Evolutionary conservation across 2,329 filamentous ascomycete species (phyloP).

Genomic region (Diaporthe sp.): DNA sequence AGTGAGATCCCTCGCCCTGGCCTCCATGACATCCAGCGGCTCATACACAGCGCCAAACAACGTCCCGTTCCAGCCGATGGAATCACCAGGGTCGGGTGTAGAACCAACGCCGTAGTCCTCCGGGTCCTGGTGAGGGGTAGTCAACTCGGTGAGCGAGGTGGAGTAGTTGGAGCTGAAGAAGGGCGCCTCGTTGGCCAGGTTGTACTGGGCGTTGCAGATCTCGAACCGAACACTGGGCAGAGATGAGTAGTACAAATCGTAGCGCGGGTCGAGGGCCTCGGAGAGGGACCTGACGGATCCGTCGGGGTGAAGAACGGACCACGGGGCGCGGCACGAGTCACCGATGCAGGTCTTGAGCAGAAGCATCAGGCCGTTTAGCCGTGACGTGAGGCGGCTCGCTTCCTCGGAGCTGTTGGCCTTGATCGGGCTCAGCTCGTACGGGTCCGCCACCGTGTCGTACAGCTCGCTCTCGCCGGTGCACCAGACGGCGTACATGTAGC

Average conservation of each 20-base stretch:
- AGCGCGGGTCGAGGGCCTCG: slow-evolving; percentile 62
- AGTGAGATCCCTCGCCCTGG: slow-evolving; percentile 35
- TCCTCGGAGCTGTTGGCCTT: slow-evolving; percentile 47
- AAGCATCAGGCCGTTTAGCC: slow-evolving; percentile 70
- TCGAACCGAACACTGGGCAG: slow-evolving; percentile 38
- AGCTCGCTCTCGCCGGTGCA: slow-evolving; percentile 77
- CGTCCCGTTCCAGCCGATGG: slow-evolving; percentile 37
- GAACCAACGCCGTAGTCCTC: slow-evolving; percentile 32
- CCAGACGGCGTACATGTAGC: slow-evolving; percentile 76
- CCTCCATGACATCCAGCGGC: slow-evolving; percentile 34
- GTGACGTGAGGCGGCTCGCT: slow-evolving; percentile 55
- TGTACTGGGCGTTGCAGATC: slow-evolving; percentile 31
- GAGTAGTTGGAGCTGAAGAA: slow-evolving; percentile 39
- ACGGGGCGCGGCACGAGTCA: slow-evolving; percentile 66
- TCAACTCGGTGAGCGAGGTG: slow-evolving; percentile 29
- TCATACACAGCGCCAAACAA: slow-evolving; percentile 31
- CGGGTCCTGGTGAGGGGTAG: slow-evolving; percentile 36
- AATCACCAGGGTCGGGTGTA: slow-evolving; percentile 3
- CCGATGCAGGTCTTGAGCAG: slow-evolving; percentile 73
- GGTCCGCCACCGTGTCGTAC: slow-evolving; percentile 71
- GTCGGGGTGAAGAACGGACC: slow-evolving; percentile 67
- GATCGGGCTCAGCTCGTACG: slow-evolving; percentile 64
- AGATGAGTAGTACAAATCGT: slow-evolving; percentile 64
- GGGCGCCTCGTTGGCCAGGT: slow-evolving; percentile 37
- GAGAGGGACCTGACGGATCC: slow-evolving; percentile 63